Base-by-base conservation (phyloP, 805 yeast genomes). In the Ogataea trehalophila region DNA sequence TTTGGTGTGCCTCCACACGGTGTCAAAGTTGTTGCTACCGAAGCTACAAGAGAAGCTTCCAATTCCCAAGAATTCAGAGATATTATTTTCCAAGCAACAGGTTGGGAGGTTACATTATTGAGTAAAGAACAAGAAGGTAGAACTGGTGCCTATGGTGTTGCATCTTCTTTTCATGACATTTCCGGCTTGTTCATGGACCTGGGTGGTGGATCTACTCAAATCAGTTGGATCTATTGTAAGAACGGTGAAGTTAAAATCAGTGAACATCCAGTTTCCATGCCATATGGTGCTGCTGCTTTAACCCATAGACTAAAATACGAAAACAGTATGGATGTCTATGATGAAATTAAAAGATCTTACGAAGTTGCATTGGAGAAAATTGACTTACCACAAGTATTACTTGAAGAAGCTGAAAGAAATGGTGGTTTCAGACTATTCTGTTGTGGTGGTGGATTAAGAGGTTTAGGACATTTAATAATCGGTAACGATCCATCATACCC, bases 381-480 rank as follows among this genome's bases (percentile, higher is more conserved):
- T 43, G 70, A 69, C 17, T 67, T 83, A 17, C 89, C 89, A 4
- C 60, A 65, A 34, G 73, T 69, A 31, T 65, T 84, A 57, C 57
- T 70, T 11, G 71, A 72, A 22, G 76, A 74, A 44, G 85, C 87
- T 1, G 67, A 69, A 37, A 58, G 57, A 33, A 76, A 76, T 38
- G 84, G 83, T 15, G 90, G 90, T 0, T 78, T 78, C 55, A 76
- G 79, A 52, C 57, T 85, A 38, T 83, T 79, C 59, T 76, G 84
- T 5, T 81, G 87, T 54, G 91, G 91, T 44, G 89, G 90, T 47
- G 91, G 90, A 0, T 70, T 83, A 41, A 72, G 91, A 56, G 87
- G 86, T 2, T 69, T 85, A 47, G 90, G 89, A 0, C 82, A 81
- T 61, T 63, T 82, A 22, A 56, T 84, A 13, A 66, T 83, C 40